Base-by-base conservation (phyloP, 176 grass and related monocot species). In the sorghum (Sorghum bicolor) region DNA sequence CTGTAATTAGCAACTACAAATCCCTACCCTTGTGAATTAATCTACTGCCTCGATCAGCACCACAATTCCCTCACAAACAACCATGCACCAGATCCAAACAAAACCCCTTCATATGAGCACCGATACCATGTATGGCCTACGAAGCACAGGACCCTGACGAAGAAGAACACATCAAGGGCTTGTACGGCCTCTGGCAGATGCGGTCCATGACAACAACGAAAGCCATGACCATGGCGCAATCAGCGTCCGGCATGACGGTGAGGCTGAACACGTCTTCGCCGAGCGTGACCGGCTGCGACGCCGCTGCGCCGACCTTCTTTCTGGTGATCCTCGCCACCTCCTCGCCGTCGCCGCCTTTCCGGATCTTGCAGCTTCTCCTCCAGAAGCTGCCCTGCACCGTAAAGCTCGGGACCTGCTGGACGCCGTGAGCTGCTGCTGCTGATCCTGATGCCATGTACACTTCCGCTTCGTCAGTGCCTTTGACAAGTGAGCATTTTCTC, bases 211-310 rank as follows among this genome's bases (percentile, higher is more conserved):
- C 74, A 2, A 97, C 87, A 19, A 97, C 64, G 3, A 93, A 83
- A 34, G 90, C 92, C 95, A 97, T 94, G 77, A 93, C 78, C 66
- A 89, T 79, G 36, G 76, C 36, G n/a, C 60, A 70, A 3, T 97
- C 95, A 1, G 78, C 76, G 14, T 48, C 39, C 0, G 88, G 92
- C 34, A 85, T 82, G 62, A 97, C 63, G 0, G 76, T 72, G 13
- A 97, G 88, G 75, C 70, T 94, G 87, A 97, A 94, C 10, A 97
- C 95, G 33, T 97, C 95, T 26, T 94, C 86, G 0, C 84, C 85
- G 15, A 97, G 88, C 39, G 78, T 28, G 11, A 80, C 74, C 10
- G 85, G 36, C 53, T 31, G 31, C 0, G 45, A 55, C 13, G 85
- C 58, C 0, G 45, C 12, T 0, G 58, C 77, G 22, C 34, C 50